Percentiles rank a stretch among this genome's conserved stretches.
These are phyloP conservation scores for Colletotrichum liriopes DNA, from an alignment of 2,329 filamentous ascomycete species.

Conservation along the genomic window DNA sequence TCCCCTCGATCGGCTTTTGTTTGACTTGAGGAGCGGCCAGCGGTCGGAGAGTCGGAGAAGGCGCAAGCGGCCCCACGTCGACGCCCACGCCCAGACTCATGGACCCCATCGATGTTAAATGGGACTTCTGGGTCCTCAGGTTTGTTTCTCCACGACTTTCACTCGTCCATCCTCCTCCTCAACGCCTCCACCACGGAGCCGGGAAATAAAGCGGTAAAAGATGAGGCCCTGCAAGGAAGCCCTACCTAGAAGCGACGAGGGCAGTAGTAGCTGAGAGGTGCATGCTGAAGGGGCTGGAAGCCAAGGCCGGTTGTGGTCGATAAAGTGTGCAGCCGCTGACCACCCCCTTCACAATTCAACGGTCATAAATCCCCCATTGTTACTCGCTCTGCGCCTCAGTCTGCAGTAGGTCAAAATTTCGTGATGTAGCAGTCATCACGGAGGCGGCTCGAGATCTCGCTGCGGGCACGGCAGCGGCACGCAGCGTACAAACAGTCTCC, in stretches of 20 bases:
- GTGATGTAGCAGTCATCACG: constrained; percentile 15
- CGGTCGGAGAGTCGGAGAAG: constrained; percentile 25
- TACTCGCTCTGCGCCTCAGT: constrained; percentile 3
- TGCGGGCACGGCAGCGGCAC: constrained; percentile 9
- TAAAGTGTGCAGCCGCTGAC: constrained; percentile 33
- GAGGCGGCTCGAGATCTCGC: background rate
- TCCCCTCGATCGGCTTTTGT: constrained; percentile 7
- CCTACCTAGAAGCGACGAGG: constrained; percentile 18
- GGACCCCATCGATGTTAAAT: constrained; percentile 15
- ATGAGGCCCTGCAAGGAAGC: constrained; percentile 21
- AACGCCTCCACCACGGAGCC: constrained; percentile 23
- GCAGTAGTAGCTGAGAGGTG: constrained; percentile 12
- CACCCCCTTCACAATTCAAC: constrained; percentile 23
- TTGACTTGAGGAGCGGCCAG: constrained; percentile 26
- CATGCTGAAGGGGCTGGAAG: constrained; percentile 34
- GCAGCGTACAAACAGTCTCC: constrained; percentile 3
- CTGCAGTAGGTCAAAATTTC: background rate
- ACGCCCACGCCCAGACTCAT: constrained; percentile 11
- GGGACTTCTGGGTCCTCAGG: constrained; percentile 1
- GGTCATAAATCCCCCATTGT: constrained; percentile 4
- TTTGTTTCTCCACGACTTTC: constrained; percentile 19
- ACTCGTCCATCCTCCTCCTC: constrained; percentile 16
- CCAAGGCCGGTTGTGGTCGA: constrained; percentile 16
- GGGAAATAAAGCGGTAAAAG: constrained; percentile 31
- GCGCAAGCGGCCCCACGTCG: constrained; percentile 34